A percentile compares a stretch with the other conserved stretches of the same genome.
These are phyloP conservation scores for Aspergillus fructus DNA, from an alignment of 2,329 filamentous ascomycete species.

Conservation along the genomic window DNA sequence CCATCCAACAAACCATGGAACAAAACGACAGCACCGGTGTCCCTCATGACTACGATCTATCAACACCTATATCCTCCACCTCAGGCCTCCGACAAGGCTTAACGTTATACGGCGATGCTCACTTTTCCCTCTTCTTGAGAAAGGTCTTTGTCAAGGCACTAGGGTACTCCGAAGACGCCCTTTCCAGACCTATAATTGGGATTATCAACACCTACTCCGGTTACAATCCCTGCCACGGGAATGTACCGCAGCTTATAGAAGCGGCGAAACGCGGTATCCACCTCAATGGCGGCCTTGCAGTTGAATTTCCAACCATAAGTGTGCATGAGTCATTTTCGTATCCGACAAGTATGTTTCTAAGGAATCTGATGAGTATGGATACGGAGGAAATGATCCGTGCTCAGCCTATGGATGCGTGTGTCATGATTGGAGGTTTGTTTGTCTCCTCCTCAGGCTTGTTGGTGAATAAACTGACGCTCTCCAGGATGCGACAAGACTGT, in stretches of 20 bases:
- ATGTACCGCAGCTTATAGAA: conserved; percentile 69
- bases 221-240: conserved; percentile 74
- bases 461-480: neutral
- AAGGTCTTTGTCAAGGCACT: conserved; percentile 77
- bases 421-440: conserved; percentile 65
- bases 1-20: neutral
- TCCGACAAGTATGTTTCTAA: conserved; percentile 72
- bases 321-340: conserved; percentile 67
- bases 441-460: conserved; percentile 6
- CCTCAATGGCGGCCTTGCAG: conserved; percentile 64
- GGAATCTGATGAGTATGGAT: conserved; percentile 77
- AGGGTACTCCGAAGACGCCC: conserved; percentile 70
- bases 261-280: conserved; percentile 68
- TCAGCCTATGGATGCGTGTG: conserved; percentile 67
- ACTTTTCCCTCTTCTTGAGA: conserved; percentile 72
- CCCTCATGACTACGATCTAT: conserved; percentile 54
- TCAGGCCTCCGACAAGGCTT: conserved; percentile 64
- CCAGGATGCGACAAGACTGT: conserved; percentile 74
- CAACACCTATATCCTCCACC: conserved; percentile 50
- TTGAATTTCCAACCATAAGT: conserved; percentile 74
- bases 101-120: conserved; percentile 69
- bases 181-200: conserved; percentile 70
- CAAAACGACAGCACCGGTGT: conserved; percentile 3
- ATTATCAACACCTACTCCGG: conserved; percentile 72
- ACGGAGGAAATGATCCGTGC: conserved; percentile 75